Evolutionary conservation across 2,329 filamentous ascomycete species (phyloP).

Genomic region (Calonectria pseudoturangicola): DNA sequence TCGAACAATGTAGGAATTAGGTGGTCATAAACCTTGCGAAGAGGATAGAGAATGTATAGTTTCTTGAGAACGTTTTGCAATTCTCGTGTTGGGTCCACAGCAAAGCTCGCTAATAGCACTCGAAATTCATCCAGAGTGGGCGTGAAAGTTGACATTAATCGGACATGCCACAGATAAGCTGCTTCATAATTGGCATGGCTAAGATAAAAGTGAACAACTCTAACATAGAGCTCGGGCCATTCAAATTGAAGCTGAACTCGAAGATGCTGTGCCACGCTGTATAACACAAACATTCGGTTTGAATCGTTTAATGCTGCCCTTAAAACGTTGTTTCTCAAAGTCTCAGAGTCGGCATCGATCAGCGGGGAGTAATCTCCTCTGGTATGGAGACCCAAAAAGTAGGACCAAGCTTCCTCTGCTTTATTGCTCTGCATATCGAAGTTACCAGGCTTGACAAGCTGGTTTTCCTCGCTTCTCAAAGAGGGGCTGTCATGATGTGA

Average conservation of each 20-base stretch:
- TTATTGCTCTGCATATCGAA: slow-evolving; percentile 46
- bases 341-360: slow-evolving; percentile 47
- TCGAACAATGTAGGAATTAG: slow-evolving; percentile 71
- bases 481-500: slow-evolving; percentile 27
- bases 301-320: slow-evolving; percentile 54
- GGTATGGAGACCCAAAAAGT: slow-evolving; percentile 50
- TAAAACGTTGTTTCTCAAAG: slow-evolving; percentile 57
- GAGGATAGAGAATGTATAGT: slow-evolving; percentile 66
- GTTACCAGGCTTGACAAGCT: slow-evolving; percentile 48
- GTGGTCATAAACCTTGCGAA: slow-evolving; percentile 69
- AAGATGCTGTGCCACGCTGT: slow-evolving; percentile 59
- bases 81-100: slow-evolving; percentile 59
- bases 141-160: slow-evolving; percentile 65
- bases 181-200: slow-evolving; percentile 60
- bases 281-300: slow-evolving; percentile 52
- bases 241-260: slow-evolving; percentile 59
- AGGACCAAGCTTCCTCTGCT: slow-evolving; percentile 54
- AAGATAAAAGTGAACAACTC: slow-evolving; percentile 66
- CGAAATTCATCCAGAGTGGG: slow-evolving; percentile 65
- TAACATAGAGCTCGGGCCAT: slow-evolving; percentile 72
- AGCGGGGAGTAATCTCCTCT: slow-evolving; percentile 48
- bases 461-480: slow-evolving; percentile 39
- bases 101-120: slow-evolving; percentile 65
- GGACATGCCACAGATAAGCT: slow-evolving; percentile 69
- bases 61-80: slow-evolving; percentile 64